Percentiles rank a stretch among this genome's conserved stretches.
Conservation (phyloP, 1,284 basidiomycete species). For the Prillingera fragicola region DNA sequence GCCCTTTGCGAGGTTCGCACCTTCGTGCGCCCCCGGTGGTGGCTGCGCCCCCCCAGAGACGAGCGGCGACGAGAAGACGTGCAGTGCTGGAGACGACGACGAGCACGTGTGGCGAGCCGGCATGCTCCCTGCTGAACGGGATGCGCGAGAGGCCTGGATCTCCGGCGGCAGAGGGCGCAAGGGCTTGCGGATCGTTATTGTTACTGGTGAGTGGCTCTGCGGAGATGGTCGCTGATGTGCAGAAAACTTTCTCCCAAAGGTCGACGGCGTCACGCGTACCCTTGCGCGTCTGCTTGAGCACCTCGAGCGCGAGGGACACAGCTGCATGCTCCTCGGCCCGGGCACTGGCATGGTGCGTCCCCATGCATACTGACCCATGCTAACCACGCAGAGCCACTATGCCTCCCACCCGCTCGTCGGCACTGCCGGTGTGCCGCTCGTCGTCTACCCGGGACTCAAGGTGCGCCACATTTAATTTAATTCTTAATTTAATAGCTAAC, state of each 20-base stretch:
- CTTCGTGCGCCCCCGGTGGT: no score
- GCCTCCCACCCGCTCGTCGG: constrained; percentile 55
- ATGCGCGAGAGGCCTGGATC: constrained; percentile 35
- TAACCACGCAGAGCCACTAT: constrained; percentile 51
- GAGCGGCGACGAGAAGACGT: constrained; percentile 3
- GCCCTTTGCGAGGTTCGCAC: no score
- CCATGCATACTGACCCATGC: neutral
- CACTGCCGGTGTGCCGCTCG: constrained; percentile 54
- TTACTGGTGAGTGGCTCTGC: constrained; percentile 34
- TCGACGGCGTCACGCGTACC: constrained; percentile 57
- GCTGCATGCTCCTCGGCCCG: constrained; percentile 55
- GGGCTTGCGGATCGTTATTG: constrained; percentile 44
- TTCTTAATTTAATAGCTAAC: neutral
- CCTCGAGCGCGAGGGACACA: constrained; percentile 54
- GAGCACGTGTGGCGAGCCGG: constrained; percentile 26
- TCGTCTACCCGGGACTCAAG: constrained; percentile 55
- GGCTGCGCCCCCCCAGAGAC: no score
- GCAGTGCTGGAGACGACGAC: constrained; percentile 1
- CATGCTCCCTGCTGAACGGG: constrained; percentile 30
- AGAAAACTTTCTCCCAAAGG: constrained; percentile 57
- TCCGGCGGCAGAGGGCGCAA: constrained; percentile 27
- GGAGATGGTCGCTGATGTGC: constrained; percentile 5
- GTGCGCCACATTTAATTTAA: constrained; percentile 5
- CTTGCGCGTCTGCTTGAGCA: constrained; percentile 56
- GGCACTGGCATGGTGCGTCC: constrained; percentile 50